These are phyloP conservation scores for Asterionellopsis glacialis DNA, from an alignment of 108 stramenopile species.

Conservation along the genomic window DNA sequence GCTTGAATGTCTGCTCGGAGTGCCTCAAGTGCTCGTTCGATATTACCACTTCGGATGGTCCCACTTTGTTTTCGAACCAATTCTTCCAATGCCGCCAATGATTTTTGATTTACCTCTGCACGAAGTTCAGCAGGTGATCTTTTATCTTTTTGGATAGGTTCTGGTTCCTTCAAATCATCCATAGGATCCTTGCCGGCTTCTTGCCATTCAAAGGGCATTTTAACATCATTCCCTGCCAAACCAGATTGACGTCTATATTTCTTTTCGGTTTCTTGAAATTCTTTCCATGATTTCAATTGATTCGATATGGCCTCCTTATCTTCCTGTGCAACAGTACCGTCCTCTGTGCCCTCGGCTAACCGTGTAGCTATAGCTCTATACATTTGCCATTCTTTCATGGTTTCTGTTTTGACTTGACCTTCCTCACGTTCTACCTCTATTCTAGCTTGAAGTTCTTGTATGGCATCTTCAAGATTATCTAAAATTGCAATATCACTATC, in stretches of 20 bases:
- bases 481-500: slow-evolving; percentile 16
- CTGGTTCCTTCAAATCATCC: background rate
- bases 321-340: background rate
- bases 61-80: slow-evolving; percentile 22
- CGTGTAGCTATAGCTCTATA: slow-evolving; percentile 40
- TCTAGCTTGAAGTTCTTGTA: slow-evolving; percentile 42
- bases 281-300: slow-evolving; percentile 36
- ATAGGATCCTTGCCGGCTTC: slow-evolving; percentile 10
- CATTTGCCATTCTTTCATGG: slow-evolving; percentile 58
- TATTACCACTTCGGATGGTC: slow-evolving; percentile 13
- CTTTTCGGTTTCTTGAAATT: slow-evolving; percentile 34
- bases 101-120: slow-evolving; percentile 33
- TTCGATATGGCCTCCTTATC: slow-evolving; percentile 10
- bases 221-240: slow-evolving; percentile 12
- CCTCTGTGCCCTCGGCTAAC: slow-evolving; percentile 4
- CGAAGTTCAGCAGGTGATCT: background rate
- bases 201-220: slow-evolving; percentile 38
- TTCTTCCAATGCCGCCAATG: slow-evolving; percentile 38
- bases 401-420: slow-evolving; percentile 36
- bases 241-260: slow-evolving; percentile 24
- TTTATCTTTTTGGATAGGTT: background rate
- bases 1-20: slow-evolving; percentile 26
- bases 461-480: slow-evolving; percentile 51
- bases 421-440: slow-evolving; percentile 47
- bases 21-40: slow-evolving; percentile 29